Base-by-base conservation (phyloP, 768 basidiomycete genomes). In the Ephemerocybe angulata region DNA sequence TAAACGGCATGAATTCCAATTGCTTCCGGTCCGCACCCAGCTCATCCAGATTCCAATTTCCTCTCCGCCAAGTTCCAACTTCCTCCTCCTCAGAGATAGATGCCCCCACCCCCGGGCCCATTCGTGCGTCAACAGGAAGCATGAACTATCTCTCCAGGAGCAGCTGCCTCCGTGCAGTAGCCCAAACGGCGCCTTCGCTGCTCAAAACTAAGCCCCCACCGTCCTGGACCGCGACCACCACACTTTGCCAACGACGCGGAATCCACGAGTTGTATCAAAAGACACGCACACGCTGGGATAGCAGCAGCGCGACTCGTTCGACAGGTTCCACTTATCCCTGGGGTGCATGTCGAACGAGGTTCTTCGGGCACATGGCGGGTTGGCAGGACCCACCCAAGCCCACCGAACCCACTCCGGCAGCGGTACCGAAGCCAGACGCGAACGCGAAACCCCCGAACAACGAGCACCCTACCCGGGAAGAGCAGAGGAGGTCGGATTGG, bases 401-500 rank as follows among this genome's bases (percentile, higher is more conserved):
- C 10, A 46, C 31, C 17, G n/a, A 22, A 22, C 21, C 37, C 11
- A 30, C 52, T 19, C 37, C 57, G n/a, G n/a, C n/a, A n/a, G n/a
- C n/a, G n/a, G n/a, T n/a, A 22, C 15, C 48, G 10, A 40, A 28
- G 22, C 46, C 27, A 19, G 6, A 53, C 15, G 51, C 4, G 13
- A 19, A 42, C 17, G 17, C 52, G 4, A 41, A 53, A 10, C 30
- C 55, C 7, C 42, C 53, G 13, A n/a, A n/a, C n/a, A 46, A 52
- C 22, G 46, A 38, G 0, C 31, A 54, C 21, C 72, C 74, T 3
- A 76, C 75, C 11, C 62, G 63, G 38, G 71, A 75, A 13, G 72
- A 80, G 57, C 78, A 95, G 67, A 76, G 91, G 43, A 74, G 73
- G 61, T 86, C 80, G 48, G 97, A 99, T 69, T 97, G 93, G 93